These are phyloP conservation scores for Exophiala xenobiotica DNA, from an alignment of 2,329 filamentous ascomycete genomes.

Conservation along the genomic window DNA sequence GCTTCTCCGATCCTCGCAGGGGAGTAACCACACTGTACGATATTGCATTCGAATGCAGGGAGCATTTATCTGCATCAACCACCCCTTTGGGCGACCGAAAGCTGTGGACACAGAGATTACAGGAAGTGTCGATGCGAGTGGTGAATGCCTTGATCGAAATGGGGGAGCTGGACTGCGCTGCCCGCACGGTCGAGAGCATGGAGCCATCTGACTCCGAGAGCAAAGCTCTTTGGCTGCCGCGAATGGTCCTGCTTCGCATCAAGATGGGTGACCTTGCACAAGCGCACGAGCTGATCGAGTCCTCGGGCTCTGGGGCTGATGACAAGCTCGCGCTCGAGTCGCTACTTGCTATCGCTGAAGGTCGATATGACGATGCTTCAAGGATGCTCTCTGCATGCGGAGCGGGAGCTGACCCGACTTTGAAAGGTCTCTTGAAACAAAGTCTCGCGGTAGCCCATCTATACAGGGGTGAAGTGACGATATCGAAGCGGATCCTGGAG, in stretches of 20 bases:
- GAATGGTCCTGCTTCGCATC: slow-evolving; percentile 68
- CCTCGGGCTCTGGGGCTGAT: slow-evolving; percentile 39
- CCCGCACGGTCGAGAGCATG: slow-evolving; percentile 67
- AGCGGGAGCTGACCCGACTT: slow-evolving; percentile 35
- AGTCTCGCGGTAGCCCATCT: slow-evolving; percentile 83
- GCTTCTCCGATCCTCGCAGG: slow-evolving; percentile 78
- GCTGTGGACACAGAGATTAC: slow-evolving; percentile 70
- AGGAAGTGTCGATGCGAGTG: slow-evolving; percentile 68
- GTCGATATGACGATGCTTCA: slow-evolving; percentile 64
- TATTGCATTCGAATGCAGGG: slow-evolving; percentile 73
- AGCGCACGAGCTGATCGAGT: slow-evolving; percentile 57
- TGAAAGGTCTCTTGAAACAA: slow-evolving; percentile 71
- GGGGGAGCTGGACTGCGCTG: slow-evolving; percentile 80
- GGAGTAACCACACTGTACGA: slow-evolving; percentile 91
- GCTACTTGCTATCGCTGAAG: slow-evolving; percentile 75
- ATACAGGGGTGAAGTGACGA: slow-evolving; percentile 73
- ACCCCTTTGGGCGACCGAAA: slow-evolving; percentile 56
- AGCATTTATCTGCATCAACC: slow-evolving; percentile 54
- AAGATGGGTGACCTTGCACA: slow-evolving; percentile 73
- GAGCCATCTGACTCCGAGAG: slow-evolving; percentile 35
- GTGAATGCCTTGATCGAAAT: slow-evolving; percentile 61
- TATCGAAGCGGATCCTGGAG: slow-evolving; percentile 69
- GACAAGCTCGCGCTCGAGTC: slow-evolving; percentile 55
- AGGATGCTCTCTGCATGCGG: slow-evolving; percentile 11
- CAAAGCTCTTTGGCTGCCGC: slow-evolving; percentile 30